phyloP scores from a whole-genome alignment of 2,329 filamentous ascomycete species.

The Phialophora macrospora region DNA sequence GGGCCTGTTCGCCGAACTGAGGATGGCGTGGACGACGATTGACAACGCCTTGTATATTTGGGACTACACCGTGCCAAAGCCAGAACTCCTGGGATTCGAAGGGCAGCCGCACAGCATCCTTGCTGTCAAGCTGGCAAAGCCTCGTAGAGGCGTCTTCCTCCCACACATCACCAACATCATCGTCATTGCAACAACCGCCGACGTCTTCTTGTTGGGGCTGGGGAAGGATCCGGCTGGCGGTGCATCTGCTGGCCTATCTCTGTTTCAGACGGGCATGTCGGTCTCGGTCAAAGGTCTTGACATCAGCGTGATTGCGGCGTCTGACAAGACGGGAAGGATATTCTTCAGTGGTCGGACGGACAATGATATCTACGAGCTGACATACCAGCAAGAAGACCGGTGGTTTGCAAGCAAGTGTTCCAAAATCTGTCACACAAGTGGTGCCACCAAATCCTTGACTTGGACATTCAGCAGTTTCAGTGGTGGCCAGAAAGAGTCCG shows the following conservation, averaged over 20 bases:
- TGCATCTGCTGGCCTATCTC: slow-evolving; percentile 67
- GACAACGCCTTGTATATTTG: slow-evolving; percentile 96
- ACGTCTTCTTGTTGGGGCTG: slow-evolving; percentile 86
- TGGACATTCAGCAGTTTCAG: slow-evolving; percentile 33
- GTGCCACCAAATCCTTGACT: slow-evolving; percentile 70
- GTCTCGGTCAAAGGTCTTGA: slow-evolving; percentile 76
- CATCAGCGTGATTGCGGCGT: slow-evolving; percentile 78
- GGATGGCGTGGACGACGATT: slow-evolving; percentile 93
- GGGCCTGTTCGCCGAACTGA: slow-evolving; percentile 92
- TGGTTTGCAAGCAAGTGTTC: slow-evolving; percentile 92
- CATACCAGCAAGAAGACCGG: slow-evolving; percentile 94
- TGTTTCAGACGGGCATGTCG: slow-evolving; percentile 89
- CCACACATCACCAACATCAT: slow-evolving; percentile 83
- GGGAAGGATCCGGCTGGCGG: slow-evolving; percentile 65
- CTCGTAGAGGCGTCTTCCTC: slow-evolving; percentile 86
- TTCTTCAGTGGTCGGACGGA: slow-evolving; percentile 85
- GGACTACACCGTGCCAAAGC: slow-evolving; percentile 94
- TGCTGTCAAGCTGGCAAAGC: slow-evolving; percentile 83
- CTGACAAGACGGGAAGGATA: slow-evolving; percentile 78
- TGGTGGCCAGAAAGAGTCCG: slow-evolving; percentile 49
- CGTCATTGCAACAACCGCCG: slow-evolving; percentile 82
- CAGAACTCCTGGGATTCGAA: slow-evolving; percentile 89
- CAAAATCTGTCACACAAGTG: slow-evolving; percentile 81
- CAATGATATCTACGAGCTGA: slow-evolving; percentile 90
- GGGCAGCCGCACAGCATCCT: slow-evolving; percentile 87